Conservation (phyloP, 1,139 yeast genomes). For the Tardiomyces blankii region DNA sequence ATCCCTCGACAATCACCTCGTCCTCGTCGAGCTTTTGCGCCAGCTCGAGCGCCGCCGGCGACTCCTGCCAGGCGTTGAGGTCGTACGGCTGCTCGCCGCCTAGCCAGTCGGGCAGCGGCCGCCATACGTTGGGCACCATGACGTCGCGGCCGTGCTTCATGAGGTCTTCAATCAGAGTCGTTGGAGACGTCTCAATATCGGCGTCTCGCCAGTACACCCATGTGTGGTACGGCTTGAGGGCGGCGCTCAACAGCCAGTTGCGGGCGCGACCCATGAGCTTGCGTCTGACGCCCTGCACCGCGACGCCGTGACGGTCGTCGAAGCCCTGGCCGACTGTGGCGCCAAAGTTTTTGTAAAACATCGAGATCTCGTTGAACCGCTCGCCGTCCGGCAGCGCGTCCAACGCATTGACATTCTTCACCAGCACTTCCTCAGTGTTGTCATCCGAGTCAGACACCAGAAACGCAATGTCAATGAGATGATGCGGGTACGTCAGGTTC, state of each 20-base stretch:
- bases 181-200: conserved; percentile 55
- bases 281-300: conserved; percentile 64
- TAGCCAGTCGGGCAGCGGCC: conserved; percentile 84
- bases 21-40: conserved; percentile 74
- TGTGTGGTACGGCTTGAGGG: conserved; percentile 55
- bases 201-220: conserved; percentile 81
- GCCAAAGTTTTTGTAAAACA: conserved; percentile 54
- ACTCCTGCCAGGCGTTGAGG: conserved; percentile 83
- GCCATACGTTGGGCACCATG: conserved; percentile 83
- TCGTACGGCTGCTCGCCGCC: conserved; percentile 88
- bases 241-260: conserved; percentile 55
- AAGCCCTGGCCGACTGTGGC: conserved; percentile 74
- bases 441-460: conserved; percentile 61
- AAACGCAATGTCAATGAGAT: conserved; percentile 52
- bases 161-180: conserved; percentile 49
- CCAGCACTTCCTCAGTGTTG: conserved; percentile 42
- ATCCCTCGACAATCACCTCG: conserved; percentile 86
- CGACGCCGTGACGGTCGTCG: conserved; percentile 65
- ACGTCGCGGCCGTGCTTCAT: conserved; percentile 58
- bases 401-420: conserved; percentile 33
- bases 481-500: conserved; percentile 55
- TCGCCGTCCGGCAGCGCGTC: conserved; percentile 45
- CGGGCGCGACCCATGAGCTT: conserved; percentile 66
- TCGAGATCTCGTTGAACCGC: conserved; percentile 49
- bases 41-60: conserved; percentile 69